phyloP scores from a whole-genome alignment of 495 filamentous ascomycete species.

The Neurospora sp. region DNA sequence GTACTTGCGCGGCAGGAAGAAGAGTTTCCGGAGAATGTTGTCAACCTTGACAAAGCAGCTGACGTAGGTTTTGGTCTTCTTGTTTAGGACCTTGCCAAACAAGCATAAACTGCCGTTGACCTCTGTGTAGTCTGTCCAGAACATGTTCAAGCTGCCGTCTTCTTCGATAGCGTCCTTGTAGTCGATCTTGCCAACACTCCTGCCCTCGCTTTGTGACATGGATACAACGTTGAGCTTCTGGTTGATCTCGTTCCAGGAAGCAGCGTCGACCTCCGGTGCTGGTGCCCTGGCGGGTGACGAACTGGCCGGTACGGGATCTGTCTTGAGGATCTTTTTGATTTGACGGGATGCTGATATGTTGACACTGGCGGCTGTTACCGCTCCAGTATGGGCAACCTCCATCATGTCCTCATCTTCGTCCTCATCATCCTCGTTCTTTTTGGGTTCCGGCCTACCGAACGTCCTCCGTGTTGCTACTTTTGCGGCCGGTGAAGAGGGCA shows the following conservation, averaged over 20 bases:
- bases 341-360: slow-evolving; percentile 82
- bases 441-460: slow-evolving; percentile 39
- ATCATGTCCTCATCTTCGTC: slow-evolving; percentile 68
- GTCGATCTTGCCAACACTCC: slow-evolving; percentile 64
- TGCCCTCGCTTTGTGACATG: slow-evolving; percentile 46
- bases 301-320: slow-evolving; percentile 51
- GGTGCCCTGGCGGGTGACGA: slow-evolving; percentile 61
- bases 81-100: slow-evolving; percentile 94
- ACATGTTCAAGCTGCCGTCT: slow-evolving; percentile 86
- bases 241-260: slow-evolving; percentile 80
- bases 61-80: slow-evolving; percentile 62
- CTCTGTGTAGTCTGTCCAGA: slow-evolving; percentile 95
- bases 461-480: slow-evolving; percentile 71
- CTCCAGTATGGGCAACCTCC: slow-evolving; percentile 70
- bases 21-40: slow-evolving; percentile 86
- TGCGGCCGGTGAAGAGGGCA: slow-evolving; percentile 74
- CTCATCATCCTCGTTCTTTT: slow-evolving; percentile 54
- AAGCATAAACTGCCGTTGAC: slow-evolving; percentile 85
- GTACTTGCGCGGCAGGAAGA: slow-evolving; percentile 76
- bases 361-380: slow-evolving; percentile 56
- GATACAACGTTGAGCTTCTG: slow-evolving; percentile 77
- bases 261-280: slow-evolving; percentile 57
- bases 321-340: slow-evolving; percentile 62
- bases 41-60: slow-evolving; percentile 96
- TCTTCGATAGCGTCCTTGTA: slow-evolving; percentile 74